Evolutionary conservation across 108 stramenopile genomes (phyloP).

Genomic region (Conticribra weissflogii): DNA sequence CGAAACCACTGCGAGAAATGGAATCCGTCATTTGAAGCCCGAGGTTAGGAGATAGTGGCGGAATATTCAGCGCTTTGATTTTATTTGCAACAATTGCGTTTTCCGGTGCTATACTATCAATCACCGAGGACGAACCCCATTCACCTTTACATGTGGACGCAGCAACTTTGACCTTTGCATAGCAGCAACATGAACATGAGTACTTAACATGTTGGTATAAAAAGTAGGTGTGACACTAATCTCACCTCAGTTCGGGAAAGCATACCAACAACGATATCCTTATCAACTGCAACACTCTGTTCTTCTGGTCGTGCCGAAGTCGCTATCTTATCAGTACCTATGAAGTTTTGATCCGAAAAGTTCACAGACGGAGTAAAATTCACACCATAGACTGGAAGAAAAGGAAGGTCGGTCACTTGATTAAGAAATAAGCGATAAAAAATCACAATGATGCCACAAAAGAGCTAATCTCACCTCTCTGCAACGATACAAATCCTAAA

Average conservation of each 20-base stretch:
- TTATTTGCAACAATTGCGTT: constrained; percentile 65
- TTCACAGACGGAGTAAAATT: constrained; percentile 8
- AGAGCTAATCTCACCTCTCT: constrained; percentile 34
- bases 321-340: constrained; percentile 4
- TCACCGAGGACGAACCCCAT: constrained; percentile 75
- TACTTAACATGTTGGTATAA: no score
- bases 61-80: constrained; percentile 71
- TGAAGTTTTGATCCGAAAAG: constrained; percentile 16
- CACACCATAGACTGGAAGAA: constrained; percentile 21
- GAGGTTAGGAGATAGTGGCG: constrained; percentile 71
- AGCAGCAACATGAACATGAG: not conserved
- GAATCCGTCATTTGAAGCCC: constrained; percentile 11
- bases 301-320: not conserved
- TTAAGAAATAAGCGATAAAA: not conserved
- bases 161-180: constrained; percentile 44
- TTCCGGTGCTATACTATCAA: constrained; percentile 69
- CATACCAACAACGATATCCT: constrained; percentile 6
- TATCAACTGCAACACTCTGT: constrained; percentile 6
- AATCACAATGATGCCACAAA: not conserved
- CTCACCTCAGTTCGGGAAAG: constrained; percentile 35
- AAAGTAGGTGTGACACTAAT: not conserved
- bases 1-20: constrained; percentile 17
- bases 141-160: constrained; percentile 72
- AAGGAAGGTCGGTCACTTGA: not conserved
- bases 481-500: constrained; percentile 38